These are phyloP conservation scores for Allomyces javanicus DNA, from an alignment of 192 early-diverging fungal species.

Conservation along the genomic window DNA sequence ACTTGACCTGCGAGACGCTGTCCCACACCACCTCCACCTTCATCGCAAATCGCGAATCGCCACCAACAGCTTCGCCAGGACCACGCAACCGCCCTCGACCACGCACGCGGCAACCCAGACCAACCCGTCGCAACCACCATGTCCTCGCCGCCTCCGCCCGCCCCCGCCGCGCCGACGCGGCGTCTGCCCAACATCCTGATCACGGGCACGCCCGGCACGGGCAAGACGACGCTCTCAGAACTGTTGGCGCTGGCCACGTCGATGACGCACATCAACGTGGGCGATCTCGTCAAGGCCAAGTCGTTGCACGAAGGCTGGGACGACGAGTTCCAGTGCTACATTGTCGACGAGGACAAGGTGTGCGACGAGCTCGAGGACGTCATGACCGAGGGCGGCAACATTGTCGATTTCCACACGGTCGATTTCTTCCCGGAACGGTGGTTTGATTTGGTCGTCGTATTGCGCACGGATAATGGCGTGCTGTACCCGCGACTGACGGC, in stretches of 20 bases:
- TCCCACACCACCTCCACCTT: too few relatives aligned
- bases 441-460: slow-evolving; percentile 90
- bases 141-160: too few relatives aligned
- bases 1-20: too few relatives aligned
- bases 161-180: too few relatives aligned
- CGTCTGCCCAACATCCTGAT: slow-evolving; percentile 54
- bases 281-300: slow-evolving; percentile 67
- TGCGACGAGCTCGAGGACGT: slow-evolving; percentile 76
- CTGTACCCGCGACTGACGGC: slow-evolving; percentile 63
- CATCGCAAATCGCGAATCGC: too few relatives aligned
- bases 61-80: too few relatives aligned
- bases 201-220: slow-evolving; percentile 69
- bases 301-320: slow-evolving; percentile 68
- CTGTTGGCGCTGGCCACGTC: slow-evolving; percentile 55
- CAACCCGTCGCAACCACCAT: too few relatives aligned
- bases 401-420: slow-evolving; percentile 88
- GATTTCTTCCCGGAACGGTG: slow-evolving; percentile 93
- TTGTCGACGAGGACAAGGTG: slow-evolving; percentile 86
- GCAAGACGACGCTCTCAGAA: slow-evolving; percentile 61
- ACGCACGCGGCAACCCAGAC: too few relatives aligned
- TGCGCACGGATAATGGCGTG: slow-evolving; percentile 53
- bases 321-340: slow-evolving; percentile 68
- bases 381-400: slow-evolving; percentile 58
- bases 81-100: too few relatives aligned
- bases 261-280: slow-evolving; percentile 64